Conservation (phyloP, 306 rosid species). For the Medicago arabica region DNA sequence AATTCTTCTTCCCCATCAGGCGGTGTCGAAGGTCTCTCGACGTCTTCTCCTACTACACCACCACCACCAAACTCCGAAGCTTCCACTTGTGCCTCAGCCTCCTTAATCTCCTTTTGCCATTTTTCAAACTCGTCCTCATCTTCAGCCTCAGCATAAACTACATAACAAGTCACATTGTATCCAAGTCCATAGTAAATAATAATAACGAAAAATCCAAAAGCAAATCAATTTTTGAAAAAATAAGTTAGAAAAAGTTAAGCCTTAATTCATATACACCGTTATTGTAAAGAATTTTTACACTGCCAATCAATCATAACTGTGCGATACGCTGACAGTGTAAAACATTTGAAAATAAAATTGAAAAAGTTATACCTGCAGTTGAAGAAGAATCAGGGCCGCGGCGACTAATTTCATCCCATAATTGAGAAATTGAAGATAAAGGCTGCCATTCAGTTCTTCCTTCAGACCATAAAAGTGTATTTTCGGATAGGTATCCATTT, state of each 20-base stretch:
- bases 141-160: conserved; percentile 48
- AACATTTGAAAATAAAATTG: background rate
- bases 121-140: conserved; percentile 74
- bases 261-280: background rate
- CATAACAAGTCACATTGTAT: conserved; percentile 34
- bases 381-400: conserved; percentile 34
- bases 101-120: conserved; percentile 78
- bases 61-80: conserved; percentile 40
- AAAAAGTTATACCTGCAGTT: background rate
- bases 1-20: conserved; percentile 97
- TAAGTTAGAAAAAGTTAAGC: background rate
- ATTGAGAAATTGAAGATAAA: conserved; percentile 68
- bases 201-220: background rate
- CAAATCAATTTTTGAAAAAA: background rate
- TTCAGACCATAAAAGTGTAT: conserved; percentile 82
- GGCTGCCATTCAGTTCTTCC: conserved; percentile 91
- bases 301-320: background rate
- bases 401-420: conserved; percentile 52
- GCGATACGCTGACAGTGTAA: background rate
- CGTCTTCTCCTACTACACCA: conserved; percentile 48
- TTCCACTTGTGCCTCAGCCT: conserved; percentile 62
- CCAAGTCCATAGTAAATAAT: conserved; percentile 36
- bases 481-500: conserved; percentile 72
- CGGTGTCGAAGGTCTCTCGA: conserved; percentile 84
- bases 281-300: too few species aligned